These are phyloP conservation scores for Nymphaea thermarum DNA, from an alignment of 164 flowering plant species.

Conservation along the genomic window DNA sequence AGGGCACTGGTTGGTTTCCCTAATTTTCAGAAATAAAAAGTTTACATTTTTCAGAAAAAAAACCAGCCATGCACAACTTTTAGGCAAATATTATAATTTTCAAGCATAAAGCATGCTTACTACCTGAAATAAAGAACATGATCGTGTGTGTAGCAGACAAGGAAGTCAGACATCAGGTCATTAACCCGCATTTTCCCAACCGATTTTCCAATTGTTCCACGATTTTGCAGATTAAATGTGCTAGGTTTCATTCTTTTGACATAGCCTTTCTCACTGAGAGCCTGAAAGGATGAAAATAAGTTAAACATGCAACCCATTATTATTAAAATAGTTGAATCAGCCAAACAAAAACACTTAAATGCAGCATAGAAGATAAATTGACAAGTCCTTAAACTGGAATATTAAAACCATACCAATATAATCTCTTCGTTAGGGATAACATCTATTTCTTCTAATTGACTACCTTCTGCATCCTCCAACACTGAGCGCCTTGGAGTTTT, in stretches of 20 bases:
- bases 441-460: conserved; percentile 87
- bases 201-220: conserved; percentile 96
- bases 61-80: no score
- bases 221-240: conserved; percentile 78
- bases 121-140: conserved; percentile 92
- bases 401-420: conserved; percentile 42
- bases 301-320: background rate
- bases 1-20: no score
- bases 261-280: conserved; percentile 93
- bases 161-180: conserved; percentile 90
- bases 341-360: background rate
- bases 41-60: no score
- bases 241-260: conserved; percentile 86
- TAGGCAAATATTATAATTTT: no score
- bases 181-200: conserved; percentile 90
- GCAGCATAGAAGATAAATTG: background rate
- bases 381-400: no score
- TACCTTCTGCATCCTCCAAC: conserved; percentile 72
- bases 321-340: background rate
- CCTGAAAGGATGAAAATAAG: conserved; percentile 25
- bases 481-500: conserved; percentile 70
- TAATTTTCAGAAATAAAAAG: no score
- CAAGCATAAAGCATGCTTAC: no score
- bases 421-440: conserved; percentile 96
- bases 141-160: conserved; percentile 86